Conservation (phyloP, 2,329 filamentous ascomycete genomes). For the Colletotrichum paranaense region DNA sequence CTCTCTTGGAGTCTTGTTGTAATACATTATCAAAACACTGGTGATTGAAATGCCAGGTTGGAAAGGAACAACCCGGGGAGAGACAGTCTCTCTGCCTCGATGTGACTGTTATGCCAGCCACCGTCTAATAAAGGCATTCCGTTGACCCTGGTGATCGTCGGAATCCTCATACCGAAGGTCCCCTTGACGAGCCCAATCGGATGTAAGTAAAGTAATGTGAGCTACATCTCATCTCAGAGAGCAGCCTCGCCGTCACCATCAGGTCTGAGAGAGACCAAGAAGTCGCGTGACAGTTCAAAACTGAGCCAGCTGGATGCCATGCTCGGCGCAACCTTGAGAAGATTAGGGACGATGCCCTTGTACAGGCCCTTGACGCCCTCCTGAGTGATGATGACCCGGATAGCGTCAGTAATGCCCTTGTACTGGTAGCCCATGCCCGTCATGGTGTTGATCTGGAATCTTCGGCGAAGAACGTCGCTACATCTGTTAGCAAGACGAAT, state of each 20-base stretch:
- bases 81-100: constrained; percentile 27
- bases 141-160: neutral
- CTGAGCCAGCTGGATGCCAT: constrained; percentile 99
- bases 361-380: constrained; percentile 90
- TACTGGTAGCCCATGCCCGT: constrained; percentile 98
- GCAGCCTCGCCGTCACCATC: constrained; percentile 45
- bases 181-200: neutral
- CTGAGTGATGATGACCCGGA: constrained; percentile 82
- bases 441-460: constrained; percentile 99
- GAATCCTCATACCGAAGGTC: neutral
- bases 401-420: constrained; percentile 84
- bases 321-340: constrained; percentile 96
- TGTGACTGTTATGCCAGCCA: constrained; percentile 11
- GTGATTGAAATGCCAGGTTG: constrained; percentile 15
- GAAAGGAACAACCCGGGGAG: neutral
- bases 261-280: constrained; percentile 74
- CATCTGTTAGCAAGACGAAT: constrained; percentile 39
- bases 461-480: constrained; percentile 89
- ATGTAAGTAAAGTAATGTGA: neutral
- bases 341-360: constrained; percentile 94
- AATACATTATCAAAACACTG: constrained; percentile 35
- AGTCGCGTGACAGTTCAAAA: constrained; percentile 93
- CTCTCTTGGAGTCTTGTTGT: constrained; percentile 23
- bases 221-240: constrained; percentile 18
- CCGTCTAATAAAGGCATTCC: constrained; percentile 22